Evolutionary conservation across 768 basidiomycete genomes (phyloP), one percentile per base, ranked within the genome.

Genomic region (Holtermannia corniformis): DNA sequence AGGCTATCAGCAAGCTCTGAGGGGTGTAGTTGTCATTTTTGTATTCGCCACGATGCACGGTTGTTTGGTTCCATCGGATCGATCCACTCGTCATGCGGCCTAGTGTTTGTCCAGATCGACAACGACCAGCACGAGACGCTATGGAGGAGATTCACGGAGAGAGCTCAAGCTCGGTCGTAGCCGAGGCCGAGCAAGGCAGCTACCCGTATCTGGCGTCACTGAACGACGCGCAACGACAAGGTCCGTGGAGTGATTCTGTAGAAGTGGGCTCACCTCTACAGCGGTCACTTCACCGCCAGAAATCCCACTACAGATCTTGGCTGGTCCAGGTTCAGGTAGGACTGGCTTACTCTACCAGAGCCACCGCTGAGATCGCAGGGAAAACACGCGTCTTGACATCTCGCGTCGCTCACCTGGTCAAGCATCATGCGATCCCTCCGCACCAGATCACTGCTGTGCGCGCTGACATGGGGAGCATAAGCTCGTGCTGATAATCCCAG

Each of bases 291-390:
- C 83, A 66, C 73, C 79, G 3, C 82, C 84, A 11, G 56, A 75
- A 19, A 69, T 77, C 41, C 83, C 86, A 1, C 72, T 87, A 4
- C 87, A 90, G 70, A 86, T 90, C 44, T 75, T 90, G 1, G 87
- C 86, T 41, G 87, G 87, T 7, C 87, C 87, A 13, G 78, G 79
- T n/a, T 79, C 85, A 61, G 86, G 85, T 37, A 37, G 10, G n/a
- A 37, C 32, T 37, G 16, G 7, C 32, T n/a, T n/a, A n/a, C 7
- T 37, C 32, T 37, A 7, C 10, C 32, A 16, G 7, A 37, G 7
- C 32, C 7, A 7, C 7, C 32, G 32, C 32, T 59, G 26, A 5
- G 1, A 37, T 20, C n/a, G n/a, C 50, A 51, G 63, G 68, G 21
- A 76, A 75, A 61, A 76, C 75, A 1, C 50, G 68, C 25, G 73